Percentiles rank a stretch among this genome's conserved stretches.
Conservation (phyloP, 2,329 filamentous ascomycete species). For the Pseudonectria buxi region DNA sequence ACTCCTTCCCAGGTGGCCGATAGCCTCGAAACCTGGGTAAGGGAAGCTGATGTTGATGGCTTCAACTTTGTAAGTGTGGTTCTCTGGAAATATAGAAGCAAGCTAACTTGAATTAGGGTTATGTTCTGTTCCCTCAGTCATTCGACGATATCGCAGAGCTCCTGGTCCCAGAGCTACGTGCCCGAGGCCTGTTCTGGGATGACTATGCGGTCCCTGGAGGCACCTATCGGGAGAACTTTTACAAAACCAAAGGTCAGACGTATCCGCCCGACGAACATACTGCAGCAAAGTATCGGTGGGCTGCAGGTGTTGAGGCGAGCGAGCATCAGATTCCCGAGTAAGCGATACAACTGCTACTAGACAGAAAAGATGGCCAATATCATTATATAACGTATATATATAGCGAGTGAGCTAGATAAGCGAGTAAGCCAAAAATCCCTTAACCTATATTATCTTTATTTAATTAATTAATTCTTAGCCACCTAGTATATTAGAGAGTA, state of each 20-base stretch:
- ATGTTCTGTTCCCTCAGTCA: conserved; percentile 59
- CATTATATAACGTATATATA: too few relatives aligned
- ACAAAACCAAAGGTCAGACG: conserved; percentile 41
- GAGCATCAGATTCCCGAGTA: conserved; percentile 15
- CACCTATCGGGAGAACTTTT: conserved; percentile 56
- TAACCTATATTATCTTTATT: too few relatives aligned
- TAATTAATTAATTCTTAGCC: too few relatives aligned
- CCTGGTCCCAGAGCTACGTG: conserved; percentile 56
- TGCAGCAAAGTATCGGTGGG: conserved; percentile 42
- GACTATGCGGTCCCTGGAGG: conserved; percentile 48
- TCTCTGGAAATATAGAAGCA: fast-evolving
- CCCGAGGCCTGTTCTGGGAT: conserved; percentile 51
- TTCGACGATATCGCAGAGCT: conserved; percentile 63
- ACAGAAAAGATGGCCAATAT: too few relatives aligned
- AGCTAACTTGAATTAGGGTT: conserved; percentile 35
- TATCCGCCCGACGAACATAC: conserved; percentile 46
- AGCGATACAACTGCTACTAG: too few relatives aligned
- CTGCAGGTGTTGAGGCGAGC: conserved; percentile 13
- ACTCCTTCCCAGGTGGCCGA: conserved; percentile 60
- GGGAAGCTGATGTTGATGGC: conserved; percentile 64
- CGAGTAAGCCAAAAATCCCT: too few relatives aligned
- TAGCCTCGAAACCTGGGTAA: conserved; percentile 59
- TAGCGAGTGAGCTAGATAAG: too few relatives aligned
- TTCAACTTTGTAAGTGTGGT: conserved; percentile 60
- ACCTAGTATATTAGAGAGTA: too few relatives aligned